Evolutionary conservation across 176 grass and related monocot species (phyloP).

Genomic region (Avena sativa): DNA sequence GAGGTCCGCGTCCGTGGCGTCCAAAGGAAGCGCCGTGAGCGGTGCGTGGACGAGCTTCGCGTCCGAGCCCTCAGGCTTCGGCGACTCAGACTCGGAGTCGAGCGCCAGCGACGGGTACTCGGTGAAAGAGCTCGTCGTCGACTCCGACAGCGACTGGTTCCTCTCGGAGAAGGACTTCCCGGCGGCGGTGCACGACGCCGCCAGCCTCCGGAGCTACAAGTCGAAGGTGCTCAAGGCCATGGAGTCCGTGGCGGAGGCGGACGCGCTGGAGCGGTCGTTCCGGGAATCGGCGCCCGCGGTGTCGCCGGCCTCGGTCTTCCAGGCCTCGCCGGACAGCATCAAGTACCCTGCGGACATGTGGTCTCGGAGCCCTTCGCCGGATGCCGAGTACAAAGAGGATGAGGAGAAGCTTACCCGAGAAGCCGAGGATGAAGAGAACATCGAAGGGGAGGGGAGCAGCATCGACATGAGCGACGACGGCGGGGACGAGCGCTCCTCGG

Average conservation of each 20-base stretch:
- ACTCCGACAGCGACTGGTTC: conserved; percentile 94
- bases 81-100: conserved; percentile 79
- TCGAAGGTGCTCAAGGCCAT: conserved; percentile 58
- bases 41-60: conserved; percentile 50
- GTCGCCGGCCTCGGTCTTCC: conserved; percentile 39
- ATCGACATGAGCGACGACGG: conserved; percentile 34
- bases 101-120: conserved; percentile 92
- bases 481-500: not conserved
- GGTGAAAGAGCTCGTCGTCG: conserved; percentile 79
- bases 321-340: conserved; percentile 47
- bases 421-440: conserved; percentile 1
- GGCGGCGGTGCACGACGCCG: conserved; percentile 9
- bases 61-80: conserved; percentile 67
- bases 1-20: conserved; percentile 15
- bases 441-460: conserved; percentile 15
- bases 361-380: conserved; percentile 58
- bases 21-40: conserved; percentile 7
- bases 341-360: conserved; percentile 61
- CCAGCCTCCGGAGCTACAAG: conserved; percentile 42
- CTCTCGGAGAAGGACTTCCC: conserved; percentile 73
- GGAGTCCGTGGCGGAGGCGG: conserved; percentile 31
- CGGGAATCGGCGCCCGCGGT: conserved; percentile 39
- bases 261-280: conserved; percentile 37
- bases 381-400: conserved; percentile 43
- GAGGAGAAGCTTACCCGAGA: conserved; percentile 7